Conservation (phyloP, 2,329 filamentous ascomycete genomes). For the Acrocalymma vagum region DNA sequence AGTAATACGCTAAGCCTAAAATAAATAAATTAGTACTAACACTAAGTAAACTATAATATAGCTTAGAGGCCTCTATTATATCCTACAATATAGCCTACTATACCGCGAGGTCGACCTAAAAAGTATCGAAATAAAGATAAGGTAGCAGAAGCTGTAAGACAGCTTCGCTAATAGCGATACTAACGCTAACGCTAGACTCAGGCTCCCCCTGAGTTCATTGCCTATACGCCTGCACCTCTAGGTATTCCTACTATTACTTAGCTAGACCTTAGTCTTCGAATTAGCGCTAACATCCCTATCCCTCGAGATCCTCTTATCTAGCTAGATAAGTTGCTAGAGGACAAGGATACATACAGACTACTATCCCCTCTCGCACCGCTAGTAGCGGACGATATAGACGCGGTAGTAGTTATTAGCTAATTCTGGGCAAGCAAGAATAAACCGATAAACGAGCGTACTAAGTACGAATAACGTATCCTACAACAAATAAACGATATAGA, state of each 20-base stretch:
- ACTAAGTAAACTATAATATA: too few relatives aligned
- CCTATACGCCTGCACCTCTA: neutral
- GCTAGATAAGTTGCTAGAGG: constrained; percentile 4
- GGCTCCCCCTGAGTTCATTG: constrained; percentile 3
- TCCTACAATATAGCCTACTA: too few relatives aligned
- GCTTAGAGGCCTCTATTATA: too few relatives aligned
- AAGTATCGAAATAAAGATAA: too few relatives aligned
- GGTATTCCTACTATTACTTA: neutral
- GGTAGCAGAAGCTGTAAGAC: too few relatives aligned
- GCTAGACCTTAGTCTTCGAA: constrained; percentile 6
- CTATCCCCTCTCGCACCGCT: too few relatives aligned
- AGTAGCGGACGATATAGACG: constrained; percentile 3
- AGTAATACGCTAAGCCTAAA: too few relatives aligned
- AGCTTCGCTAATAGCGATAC: too few relatives aligned
- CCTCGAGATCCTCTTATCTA: constrained; percentile 4
- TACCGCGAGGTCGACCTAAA: too few relatives aligned
- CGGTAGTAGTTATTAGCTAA: constrained; percentile 3
- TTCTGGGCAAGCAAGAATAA: constrained; percentile 4
- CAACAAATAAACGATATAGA: constrained; percentile 6
- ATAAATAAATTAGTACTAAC: too few relatives aligned
- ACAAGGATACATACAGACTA: constrained; percentile 2
- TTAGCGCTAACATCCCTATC: constrained; percentile 5
- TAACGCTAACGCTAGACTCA: too few relatives aligned
- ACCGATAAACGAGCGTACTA: constrained; percentile 1
- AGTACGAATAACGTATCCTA: constrained; percentile 8